Conservation (phyloP, 2,329 filamentous ascomycete genomes). For the Diaporthe batatas region DNA sequence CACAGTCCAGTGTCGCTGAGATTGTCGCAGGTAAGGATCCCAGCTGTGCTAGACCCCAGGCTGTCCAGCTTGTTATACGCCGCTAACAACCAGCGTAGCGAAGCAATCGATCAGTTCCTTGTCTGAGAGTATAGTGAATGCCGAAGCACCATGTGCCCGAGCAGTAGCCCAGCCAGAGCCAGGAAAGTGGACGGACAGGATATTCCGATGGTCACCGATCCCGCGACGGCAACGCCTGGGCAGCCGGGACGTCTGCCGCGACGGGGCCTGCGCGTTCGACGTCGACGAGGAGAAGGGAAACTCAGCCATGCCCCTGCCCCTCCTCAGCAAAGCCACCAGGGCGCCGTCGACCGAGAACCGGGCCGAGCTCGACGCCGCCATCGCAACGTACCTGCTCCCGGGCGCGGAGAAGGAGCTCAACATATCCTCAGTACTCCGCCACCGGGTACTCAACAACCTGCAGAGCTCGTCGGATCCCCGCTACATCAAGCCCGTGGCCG, state of each 20-base stretch:
- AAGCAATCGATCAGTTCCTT: conserved; percentile 39
- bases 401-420: conserved; percentile 61
- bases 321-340: conserved; percentile 2
- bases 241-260: neutral
- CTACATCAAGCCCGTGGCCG: conserved; percentile 58
- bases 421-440: conserved; percentile 58
- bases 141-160: conserved; percentile 39
- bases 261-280: conserved; percentile 17
- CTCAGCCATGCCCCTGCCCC: conserved; percentile 11
- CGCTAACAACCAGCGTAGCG: conserved; percentile 19
- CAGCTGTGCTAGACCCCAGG: neutral
- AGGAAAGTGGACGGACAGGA: conserved; percentile 25
- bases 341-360: conserved; percentile 39
- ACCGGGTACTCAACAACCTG: conserved; percentile 54
- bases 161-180: conserved; percentile 23
- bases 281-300: conserved; percentile 29
- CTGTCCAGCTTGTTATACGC: no score
- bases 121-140: conserved; percentile 39
- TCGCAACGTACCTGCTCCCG: conserved; percentile 56
- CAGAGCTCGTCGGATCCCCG: conserved; percentile 54
- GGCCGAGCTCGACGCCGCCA: conserved; percentile 55
- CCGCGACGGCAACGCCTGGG: neutral
- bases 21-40: conserved; percentile 22
- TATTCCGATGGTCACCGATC: conserved; percentile 11
- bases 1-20: conserved; percentile 7